Base-by-base conservation (phyloP, 257 asterid genomes). In the Lantana camara region DNA sequence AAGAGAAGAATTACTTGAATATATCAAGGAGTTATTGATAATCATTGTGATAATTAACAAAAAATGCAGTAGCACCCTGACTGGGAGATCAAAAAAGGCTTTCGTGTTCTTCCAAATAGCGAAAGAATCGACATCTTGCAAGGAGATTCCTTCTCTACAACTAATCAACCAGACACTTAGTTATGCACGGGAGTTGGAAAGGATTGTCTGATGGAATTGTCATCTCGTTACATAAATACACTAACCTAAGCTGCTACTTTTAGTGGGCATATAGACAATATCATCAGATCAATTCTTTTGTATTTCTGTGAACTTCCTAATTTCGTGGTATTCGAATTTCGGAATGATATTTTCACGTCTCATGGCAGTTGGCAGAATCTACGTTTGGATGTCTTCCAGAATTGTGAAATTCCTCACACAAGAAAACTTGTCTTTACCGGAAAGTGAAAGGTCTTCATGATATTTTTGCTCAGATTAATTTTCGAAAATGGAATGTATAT, bases 131-230 rank as follows among this genome's bases (percentile, higher is more conserved):
- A 70, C 73, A 0, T 87, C 96, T 23, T 89, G 92, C 83, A 92
- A 85, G 89, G 97, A 92, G 90, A 92, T 92, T 23, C 98, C 98
- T 0, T 92, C 98, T 5, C 64, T 89, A 79, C 97, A 89, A 74
- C 83, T 92, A 63, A 92, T 92, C 78, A 92, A 87, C 75, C 97
- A 92, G 76, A 89, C 97, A n/a, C 96, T 92, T 64, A 79, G 97
- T 66, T 92, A 89, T 11, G 98, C 98, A 0, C 80, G 91, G 77
- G 98, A 89, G 77, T 77, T 92, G 79, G 96, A 89, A 82, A 90
- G 98, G 15, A 70, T 72, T 50, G 77, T 73, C 23, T 67, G 69
- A 73, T 40, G 41, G 45, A 11, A 4, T 9, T 9, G 45, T 3
- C 23, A n/a, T 62, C 19, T 45, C 41, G 24, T 69, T 32, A 45